Conservation (phyloP, 2,329 filamentous ascomycete genomes). For the Diaporthe capsici region DNA sequence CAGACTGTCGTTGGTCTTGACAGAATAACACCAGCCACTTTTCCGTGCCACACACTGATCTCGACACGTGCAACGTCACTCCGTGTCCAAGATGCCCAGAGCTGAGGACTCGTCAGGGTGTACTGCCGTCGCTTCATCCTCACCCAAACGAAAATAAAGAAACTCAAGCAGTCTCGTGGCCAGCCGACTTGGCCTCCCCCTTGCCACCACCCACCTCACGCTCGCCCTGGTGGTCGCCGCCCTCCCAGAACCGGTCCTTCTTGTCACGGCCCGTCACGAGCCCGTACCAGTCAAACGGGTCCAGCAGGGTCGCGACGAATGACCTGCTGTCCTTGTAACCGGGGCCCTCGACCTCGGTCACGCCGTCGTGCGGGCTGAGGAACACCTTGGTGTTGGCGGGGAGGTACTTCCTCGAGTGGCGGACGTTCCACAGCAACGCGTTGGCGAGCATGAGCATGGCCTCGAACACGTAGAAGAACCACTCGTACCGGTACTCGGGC, state of each 20-base stretch:
- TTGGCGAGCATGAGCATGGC: constrained; percentile 57
- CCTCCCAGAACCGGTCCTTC: constrained; percentile 47
- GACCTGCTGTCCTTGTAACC: constrained; percentile 50
- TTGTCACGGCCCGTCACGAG: constrained; percentile 44
- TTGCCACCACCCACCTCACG: not conserved
- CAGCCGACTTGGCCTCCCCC: not conserved
- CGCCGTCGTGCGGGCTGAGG: constrained; percentile 57
- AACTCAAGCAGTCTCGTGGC: constrained; percentile 5
- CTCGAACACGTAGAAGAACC: constrained; percentile 63
- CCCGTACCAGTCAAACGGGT: constrained; percentile 50
- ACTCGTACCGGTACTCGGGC: constrained; percentile 58
- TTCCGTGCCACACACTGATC: not conserved
- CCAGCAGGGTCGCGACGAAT: constrained; percentile 45
- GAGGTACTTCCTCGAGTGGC: constrained; percentile 56
- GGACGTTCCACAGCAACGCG: constrained; percentile 54
- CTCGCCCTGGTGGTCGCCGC: not conserved
- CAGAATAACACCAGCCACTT: not conserved
- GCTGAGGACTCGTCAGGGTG: too few species aligned
- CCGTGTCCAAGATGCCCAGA: not conserved
- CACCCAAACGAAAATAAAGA: not conserved
- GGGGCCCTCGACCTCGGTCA: constrained; percentile 51
- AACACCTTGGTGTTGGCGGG: constrained; percentile 54
- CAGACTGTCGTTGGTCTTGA: constrained; percentile 2
- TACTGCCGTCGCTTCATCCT: not conserved
- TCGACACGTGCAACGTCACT: not conserved